Evolutionary conservation across 345 rosid species (phyloP), one percentile per base, ranked within the genome.

Genomic region (Acer campestre): DNA sequence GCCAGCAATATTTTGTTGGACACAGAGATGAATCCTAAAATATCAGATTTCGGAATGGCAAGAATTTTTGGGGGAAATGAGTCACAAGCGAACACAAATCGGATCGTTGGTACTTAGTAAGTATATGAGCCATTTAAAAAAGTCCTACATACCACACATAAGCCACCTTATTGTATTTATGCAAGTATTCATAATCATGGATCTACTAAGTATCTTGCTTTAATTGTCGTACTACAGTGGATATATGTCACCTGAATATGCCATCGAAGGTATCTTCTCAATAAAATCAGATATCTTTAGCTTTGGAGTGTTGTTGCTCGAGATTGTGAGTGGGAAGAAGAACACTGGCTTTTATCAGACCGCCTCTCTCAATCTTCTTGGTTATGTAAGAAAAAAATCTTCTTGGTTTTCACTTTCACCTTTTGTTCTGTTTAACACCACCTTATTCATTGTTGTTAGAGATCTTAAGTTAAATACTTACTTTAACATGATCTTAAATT

Each of bases 1-100:
- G 78, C 89, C 6, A 80, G 91, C 40, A 90, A 90, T 70, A 82
- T 88, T 77, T 25, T 90, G 65, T 40, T 88, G n/a, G 91, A 85
- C 38, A 79, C 22, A 1, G 79, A 85, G 53, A 83, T 88, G 86
- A 85, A 80, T 14, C 89, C 89, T 0, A 86, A 88, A 76, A 90
- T 88, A 29, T 85, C 88, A 0, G 88, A 88, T 73, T 88, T 85
- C 70, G 91, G 93, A 23, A 35, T 87, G 82, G 89, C 88, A 17
- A 75, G 85, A 76, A 88, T 88, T 25, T 83, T 88, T 70, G 85
- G 82, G 20, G 87, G 84, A 0, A 79, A 86, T 42, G 82, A 82
- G 65, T 81, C 58, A 44, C 73, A 49, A 83, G 90, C 81, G 16
- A 86, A 80, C 69, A 88, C 87, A 2, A 79, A 75, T 46, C 68